A percentile compares a stretch with the other conserved stretches of the same genome.
Evolutionary conservation across 1,139 yeast genomes (phyloP).

Genomic region (Geotrichum phurueaensis): DNA sequence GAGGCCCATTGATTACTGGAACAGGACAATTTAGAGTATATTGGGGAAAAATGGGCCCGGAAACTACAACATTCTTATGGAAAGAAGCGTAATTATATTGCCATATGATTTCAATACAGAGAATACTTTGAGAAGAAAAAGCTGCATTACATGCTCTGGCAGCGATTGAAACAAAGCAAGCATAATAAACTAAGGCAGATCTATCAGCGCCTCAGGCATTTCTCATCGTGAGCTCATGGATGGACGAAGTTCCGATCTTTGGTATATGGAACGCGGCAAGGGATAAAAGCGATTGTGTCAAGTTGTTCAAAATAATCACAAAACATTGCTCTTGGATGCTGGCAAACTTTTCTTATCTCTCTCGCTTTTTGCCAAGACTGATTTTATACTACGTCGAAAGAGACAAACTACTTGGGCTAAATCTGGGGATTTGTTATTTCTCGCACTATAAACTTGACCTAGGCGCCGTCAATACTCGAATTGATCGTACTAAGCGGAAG

Average conservation of each 20-base stretch:
- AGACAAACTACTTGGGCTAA: background rate
- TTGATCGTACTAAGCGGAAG: background rate
- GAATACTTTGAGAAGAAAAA: background rate
- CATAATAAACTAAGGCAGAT: slow-evolving; percentile 20
- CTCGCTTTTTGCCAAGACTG: background rate
- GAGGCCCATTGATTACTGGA: slow-evolving; percentile 1
- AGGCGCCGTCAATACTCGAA: background rate
- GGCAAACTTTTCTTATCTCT: background rate
- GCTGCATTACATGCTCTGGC: slow-evolving; percentile 13
- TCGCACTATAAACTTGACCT: background rate
- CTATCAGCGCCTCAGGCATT: slow-evolving; percentile 24
- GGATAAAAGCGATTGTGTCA: slow-evolving; percentile 22
- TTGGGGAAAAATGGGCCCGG: slow-evolving; percentile 3
- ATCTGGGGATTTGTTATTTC: background rate
- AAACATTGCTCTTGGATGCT: slow-evolving; percentile 5
- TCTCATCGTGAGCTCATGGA: slow-evolving; percentile 27
- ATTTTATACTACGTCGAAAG: background rate
- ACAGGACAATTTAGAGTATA: slow-evolving; percentile 1
- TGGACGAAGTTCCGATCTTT: slow-evolving; percentile 20
- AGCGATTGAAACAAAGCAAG: slow-evolving; percentile 22
- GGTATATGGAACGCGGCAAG: slow-evolving; percentile 23
- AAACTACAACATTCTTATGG: background rate
- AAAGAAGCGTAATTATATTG: background rate
- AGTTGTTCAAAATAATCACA: slow-evolving; percentile 16
- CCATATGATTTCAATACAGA: background rate